Evolutionary conservation across 192 early-diverging fungal species (phyloP), one percentile per base, ranked within the genome.

Genomic region (Coemansia umbellata): DNA sequence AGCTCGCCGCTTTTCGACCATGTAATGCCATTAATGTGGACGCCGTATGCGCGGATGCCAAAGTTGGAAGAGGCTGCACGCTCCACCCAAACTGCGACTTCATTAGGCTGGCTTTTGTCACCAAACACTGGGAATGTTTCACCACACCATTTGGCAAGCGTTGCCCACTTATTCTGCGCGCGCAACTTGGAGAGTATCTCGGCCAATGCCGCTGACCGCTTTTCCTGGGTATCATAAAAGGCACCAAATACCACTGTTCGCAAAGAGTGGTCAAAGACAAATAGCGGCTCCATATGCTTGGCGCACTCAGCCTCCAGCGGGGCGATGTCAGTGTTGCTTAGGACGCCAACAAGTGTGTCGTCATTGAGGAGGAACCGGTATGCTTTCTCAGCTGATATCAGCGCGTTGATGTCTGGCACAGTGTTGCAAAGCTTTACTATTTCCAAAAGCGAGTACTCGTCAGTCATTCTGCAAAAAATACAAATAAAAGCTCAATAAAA

Each of bases 51-150:
- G 13, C 87, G 81, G 0, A 94, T 71, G 5, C 92, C 96, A 79
- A 99, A 85, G 27, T 90, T 63, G 2, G 78, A 81, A 4, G 85
- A 80, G 1, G 89, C 89, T 0, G 89, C 84, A 3, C 96, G 80
- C 63, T 98, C 96, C 23, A 95, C 68, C 42, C 88, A 64, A 4
- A 84, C 49, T 13, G 53, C 62, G 4, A 47, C 51, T 0, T 50
- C 45, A 15, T 73, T 28, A n/a, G n/a, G n/a, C n/a, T n/a, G n/a
- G 23, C 37, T 49, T 47, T 35, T 18, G 31, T 66, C 60, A 1
- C 85, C 87, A 53, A 88, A 92, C 4, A 95, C 86, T 11, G 84
- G 79, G 56, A 90, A 94, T 9, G 91, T 75, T 59, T 95, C 95
- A 50, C 84, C 69, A 8, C 95, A 69, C 95, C 95, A 98, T 54